These are phyloP conservation scores for Vitis amurensis DNA, from an alignment of 164 flowering plant species.

Conservation along the genomic window DNA sequence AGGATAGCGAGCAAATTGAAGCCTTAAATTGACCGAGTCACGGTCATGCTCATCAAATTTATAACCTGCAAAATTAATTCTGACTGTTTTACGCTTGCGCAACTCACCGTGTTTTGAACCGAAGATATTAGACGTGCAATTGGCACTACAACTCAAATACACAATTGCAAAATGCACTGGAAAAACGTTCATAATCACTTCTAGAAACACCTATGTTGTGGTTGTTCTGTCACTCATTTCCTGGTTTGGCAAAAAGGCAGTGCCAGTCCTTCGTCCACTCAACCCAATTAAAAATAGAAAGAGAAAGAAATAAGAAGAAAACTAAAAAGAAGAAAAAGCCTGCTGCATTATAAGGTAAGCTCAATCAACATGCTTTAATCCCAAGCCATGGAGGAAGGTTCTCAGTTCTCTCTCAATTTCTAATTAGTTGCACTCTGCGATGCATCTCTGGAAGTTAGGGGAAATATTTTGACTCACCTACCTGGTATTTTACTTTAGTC, in stretches of 20 bases:
- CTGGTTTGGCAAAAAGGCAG: neutral
- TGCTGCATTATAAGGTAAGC: too few relatives aligned
- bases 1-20: slow-evolving; percentile 94
- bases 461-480: too few relatives aligned
- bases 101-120: slow-evolving; percentile 27
- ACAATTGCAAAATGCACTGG: slow-evolving; percentile 3
- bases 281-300: neutral
- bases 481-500: too few relatives aligned
- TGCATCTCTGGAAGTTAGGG: too few relatives aligned
- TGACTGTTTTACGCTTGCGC: slow-evolving; percentile 45
- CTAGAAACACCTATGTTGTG: neutral
- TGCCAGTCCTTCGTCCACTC: too few relatives aligned
- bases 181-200: neutral
- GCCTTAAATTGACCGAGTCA: slow-evolving; percentile 68
- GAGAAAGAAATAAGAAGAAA: neutral
- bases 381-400: too few relatives aligned
- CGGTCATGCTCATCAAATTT: slow-evolving; percentile 87
- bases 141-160: slow-evolving; percentile 2
- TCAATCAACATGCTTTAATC: too few relatives aligned
- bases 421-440: too few relatives aligned
- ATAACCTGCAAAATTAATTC: slow-evolving; percentile 89
- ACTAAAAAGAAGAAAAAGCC: too few relatives aligned
- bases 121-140: slow-evolving; percentile 11
- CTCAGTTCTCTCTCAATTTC: too few relatives aligned
- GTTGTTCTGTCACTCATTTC: neutral